Conservation (phyloP, 164 flowering plant genomes). For the Annona squamosa region DNA sequence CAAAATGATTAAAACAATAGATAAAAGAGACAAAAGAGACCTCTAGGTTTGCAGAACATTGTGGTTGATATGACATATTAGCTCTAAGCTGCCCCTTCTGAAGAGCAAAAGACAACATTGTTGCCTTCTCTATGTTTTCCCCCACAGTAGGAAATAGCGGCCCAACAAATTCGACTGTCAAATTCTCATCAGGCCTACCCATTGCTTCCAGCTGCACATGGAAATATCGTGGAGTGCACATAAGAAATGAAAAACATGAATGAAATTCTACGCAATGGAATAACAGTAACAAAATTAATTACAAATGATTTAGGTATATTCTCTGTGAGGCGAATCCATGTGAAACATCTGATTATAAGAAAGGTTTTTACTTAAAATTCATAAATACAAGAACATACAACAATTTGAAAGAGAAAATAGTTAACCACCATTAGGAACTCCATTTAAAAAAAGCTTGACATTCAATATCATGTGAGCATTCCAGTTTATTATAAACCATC, state of each 20-base stretch:
- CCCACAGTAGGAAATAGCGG: constrained; percentile 42
- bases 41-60: constrained; percentile 76
- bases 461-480: too few species aligned
- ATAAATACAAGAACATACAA: too few species aligned
- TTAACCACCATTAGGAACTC: too few species aligned
- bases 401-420: too few species aligned
- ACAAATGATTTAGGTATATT: too few species aligned
- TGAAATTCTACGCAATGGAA: neutral
- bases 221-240: constrained; percentile 3
- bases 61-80: constrained; percentile 60
- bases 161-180: constrained; percentile 60
- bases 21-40: constrained; percentile 23
- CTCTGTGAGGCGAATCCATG: neutral
- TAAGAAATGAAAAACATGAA: neutral
- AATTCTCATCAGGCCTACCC: constrained; percentile 97
- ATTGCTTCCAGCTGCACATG: constrained; percentile 71
- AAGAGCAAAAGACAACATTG: constrained; percentile 59
- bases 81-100: constrained; percentile 93
- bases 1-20: neutral
- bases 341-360: neutral
- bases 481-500: too few species aligned
- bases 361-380: too few species aligned
- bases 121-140: constrained; percentile 40
- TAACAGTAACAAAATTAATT: neutral
- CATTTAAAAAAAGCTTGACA: too few species aligned